These are phyloP conservation scores for Juglanconis oblonga DNA, from an alignment of 2,329 filamentous ascomycete species.

Conservation along the genomic window DNA sequence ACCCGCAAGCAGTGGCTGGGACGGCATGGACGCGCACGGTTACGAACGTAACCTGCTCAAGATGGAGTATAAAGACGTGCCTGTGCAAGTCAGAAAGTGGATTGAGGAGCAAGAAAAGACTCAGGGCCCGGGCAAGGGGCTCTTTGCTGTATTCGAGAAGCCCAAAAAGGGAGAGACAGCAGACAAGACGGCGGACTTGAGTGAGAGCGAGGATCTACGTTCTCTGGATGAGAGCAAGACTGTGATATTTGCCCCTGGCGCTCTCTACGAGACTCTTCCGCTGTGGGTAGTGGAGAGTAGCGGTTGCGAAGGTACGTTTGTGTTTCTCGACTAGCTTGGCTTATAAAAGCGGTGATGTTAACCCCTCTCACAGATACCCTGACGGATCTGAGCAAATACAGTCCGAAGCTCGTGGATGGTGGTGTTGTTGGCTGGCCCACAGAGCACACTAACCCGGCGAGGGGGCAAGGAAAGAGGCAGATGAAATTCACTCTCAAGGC, in stretches of 20 bases:
- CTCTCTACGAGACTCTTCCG: slow-evolving; percentile 47
- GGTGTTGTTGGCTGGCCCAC: slow-evolving; percentile 29
- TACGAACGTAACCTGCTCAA: slow-evolving; percentile 44
- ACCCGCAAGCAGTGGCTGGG: slow-evolving; percentile 38
- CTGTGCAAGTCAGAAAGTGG: slow-evolving; percentile 44
- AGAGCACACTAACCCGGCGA: slow-evolving; percentile 27
- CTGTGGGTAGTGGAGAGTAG: slow-evolving; percentile 45
- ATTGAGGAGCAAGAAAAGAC: slow-evolving; percentile 40
- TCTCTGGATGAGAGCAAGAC: slow-evolving; percentile 32
- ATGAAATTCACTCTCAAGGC: slow-evolving; percentile 35
- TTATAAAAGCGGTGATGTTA: neutral
- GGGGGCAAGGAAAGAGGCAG: slow-evolving; percentile 23
- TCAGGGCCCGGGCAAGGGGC: slow-evolving; percentile 32
- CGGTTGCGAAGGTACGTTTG: slow-evolving; percentile 37
- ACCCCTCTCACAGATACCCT: slow-evolving; percentile 22
- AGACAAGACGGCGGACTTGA: slow-evolving; percentile 25
- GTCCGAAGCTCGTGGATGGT: slow-evolving; percentile 22
- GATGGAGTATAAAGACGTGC: slow-evolving; percentile 45
- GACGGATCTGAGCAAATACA: slow-evolving; percentile 27
- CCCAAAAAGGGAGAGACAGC: slow-evolving; percentile 31
- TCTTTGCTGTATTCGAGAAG: slow-evolving; percentile 41
- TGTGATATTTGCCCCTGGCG: slow-evolving; percentile 52
- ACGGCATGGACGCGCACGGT: slow-evolving; percentile 49
- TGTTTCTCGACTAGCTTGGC: neutral
- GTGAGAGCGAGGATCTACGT: slow-evolving; percentile 19